A percentile compares a stretch with the other conserved stretches of the same genome.
These are phyloP conservation scores for Cicer judaicum DNA, from an alignment of 306 rosid genomes.

Conservation along the genomic window DNA sequence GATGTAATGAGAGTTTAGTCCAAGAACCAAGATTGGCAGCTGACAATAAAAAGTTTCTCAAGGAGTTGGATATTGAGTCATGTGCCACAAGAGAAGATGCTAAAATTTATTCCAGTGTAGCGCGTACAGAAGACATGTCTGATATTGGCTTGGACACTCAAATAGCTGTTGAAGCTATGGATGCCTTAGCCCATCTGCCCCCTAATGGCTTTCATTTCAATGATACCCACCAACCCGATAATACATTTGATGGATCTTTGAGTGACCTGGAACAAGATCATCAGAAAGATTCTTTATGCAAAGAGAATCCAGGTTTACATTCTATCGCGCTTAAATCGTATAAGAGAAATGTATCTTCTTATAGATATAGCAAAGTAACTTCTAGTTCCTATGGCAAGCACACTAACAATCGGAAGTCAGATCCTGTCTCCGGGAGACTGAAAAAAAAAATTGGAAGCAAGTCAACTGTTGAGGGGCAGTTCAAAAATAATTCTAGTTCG, in stretches of 20 bases:
- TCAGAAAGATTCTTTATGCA: conserved; percentile 35
- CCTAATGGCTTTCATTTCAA: conserved; percentile 29
- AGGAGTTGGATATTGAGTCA: conserved; percentile 42
- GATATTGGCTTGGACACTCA: conserved; percentile 77
- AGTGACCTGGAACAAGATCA: conserved; percentile 40
- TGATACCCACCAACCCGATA: conserved; percentile 45
- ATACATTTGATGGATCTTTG: conserved; percentile 37
- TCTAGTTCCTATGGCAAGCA: conserved; percentile 38
- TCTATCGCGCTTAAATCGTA: conserved; percentile 43
- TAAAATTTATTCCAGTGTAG: conserved; percentile 46
- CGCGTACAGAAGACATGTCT: conserved; percentile 43
- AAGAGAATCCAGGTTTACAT: conserved; percentile 37
- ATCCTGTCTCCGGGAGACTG: conserved; percentile 40
- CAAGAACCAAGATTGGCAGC: conserved; percentile 39
- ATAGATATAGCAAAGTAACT: conserved; percentile 48
- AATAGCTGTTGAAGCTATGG: conserved; percentile 83
- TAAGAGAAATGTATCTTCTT: conserved; percentile 50
- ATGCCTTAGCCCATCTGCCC: conserved; percentile 60
- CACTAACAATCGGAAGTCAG: conserved; percentile 42
- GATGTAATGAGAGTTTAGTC: conserved; percentile 42
- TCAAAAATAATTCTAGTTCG: conserved; percentile 31
- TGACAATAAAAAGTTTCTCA: conserved; percentile 34
- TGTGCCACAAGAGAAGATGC: conserved; percentile 41
- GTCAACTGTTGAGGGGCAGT: conserved; percentile 41
- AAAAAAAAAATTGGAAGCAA: conserved; percentile 42